phyloP scores from a whole-genome alignment of 148 eudicot genomes.

The Fallopia convolvulus region DNA sequence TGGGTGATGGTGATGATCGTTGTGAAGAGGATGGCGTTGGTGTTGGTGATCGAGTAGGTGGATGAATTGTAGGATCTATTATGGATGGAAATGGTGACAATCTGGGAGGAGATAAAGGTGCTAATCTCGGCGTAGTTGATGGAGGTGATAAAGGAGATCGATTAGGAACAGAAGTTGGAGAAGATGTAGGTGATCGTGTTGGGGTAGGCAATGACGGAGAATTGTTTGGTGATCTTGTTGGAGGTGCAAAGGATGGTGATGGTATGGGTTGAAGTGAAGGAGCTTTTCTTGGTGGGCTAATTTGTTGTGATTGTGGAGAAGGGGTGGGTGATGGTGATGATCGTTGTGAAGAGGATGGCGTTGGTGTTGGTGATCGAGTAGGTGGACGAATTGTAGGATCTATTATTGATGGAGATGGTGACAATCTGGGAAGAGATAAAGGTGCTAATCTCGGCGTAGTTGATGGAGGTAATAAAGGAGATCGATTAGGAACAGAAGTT shows the following conservation, averaged over 20 bases:
- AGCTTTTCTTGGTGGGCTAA: neutral
- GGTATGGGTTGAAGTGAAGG: neutral
- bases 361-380: neutral
- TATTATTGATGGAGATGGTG: neutral
- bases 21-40: neutral
- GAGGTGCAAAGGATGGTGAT: neutral
- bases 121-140: no score
- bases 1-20: neutral
- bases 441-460: neutral
- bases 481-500: neutral
- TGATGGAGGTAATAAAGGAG: neutral
- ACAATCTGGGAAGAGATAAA: neutral
- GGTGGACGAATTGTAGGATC: neutral
- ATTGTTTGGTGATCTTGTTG: no score
- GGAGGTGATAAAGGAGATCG: no score
- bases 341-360: neutral
- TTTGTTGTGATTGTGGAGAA: neutral
- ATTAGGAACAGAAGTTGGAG: neutral
- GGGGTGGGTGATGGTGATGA: neutral
- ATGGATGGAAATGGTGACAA: no score
- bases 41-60: neutral
- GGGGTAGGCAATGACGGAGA: neutral
- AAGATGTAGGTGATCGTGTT: neutral
- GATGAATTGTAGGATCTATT: neutral
- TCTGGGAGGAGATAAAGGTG: no score